Evolutionary conservation across 108 stramenopile genomes (phyloP).

Genomic region (Nitzschia inconspicua): DNA sequence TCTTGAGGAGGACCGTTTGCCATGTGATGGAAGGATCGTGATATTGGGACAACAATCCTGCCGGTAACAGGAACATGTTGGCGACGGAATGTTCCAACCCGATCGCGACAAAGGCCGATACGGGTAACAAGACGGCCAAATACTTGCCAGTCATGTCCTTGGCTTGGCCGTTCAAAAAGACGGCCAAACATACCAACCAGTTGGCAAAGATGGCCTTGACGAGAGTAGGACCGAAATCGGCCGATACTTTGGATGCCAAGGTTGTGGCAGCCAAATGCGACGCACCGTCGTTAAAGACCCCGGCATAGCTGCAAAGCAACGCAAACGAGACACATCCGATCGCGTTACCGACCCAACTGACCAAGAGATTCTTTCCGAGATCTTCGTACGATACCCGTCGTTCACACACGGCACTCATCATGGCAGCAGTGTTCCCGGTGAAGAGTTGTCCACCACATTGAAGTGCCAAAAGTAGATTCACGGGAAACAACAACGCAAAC

Average conservation of each 20-base stretch:
- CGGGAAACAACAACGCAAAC: constrained; percentile 18
- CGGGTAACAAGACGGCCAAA: constrained; percentile 25
- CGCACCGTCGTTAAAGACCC: constrained; percentile 13
- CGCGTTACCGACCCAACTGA: constrained; percentile 23
- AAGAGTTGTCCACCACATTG: constrained; percentile 23
- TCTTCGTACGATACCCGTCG: not conserved
- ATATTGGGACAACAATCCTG: not conserved
- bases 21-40: not conserved
- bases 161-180: constrained; percentile 19
- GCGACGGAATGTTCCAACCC: constrained; percentile 58
- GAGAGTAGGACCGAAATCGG: constrained; percentile 29
- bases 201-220: constrained; percentile 52
- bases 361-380: not conserved
- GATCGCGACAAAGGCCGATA: constrained; percentile 35
- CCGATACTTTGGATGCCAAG: constrained; percentile 16
- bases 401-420: constrained; percentile 7
- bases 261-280: not conserved
- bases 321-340: constrained; percentile 24
- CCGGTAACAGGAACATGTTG: constrained; percentile 65
- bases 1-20: constrained; percentile 3
- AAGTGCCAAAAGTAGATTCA: constrained; percentile 21
- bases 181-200: constrained; percentile 58
- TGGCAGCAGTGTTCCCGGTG: constrained; percentile 27
- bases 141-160: constrained; percentile 36
- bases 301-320: not conserved